Conservation (phyloP, 23 red algal species). For the Gracilaria gracilis region DNA sequence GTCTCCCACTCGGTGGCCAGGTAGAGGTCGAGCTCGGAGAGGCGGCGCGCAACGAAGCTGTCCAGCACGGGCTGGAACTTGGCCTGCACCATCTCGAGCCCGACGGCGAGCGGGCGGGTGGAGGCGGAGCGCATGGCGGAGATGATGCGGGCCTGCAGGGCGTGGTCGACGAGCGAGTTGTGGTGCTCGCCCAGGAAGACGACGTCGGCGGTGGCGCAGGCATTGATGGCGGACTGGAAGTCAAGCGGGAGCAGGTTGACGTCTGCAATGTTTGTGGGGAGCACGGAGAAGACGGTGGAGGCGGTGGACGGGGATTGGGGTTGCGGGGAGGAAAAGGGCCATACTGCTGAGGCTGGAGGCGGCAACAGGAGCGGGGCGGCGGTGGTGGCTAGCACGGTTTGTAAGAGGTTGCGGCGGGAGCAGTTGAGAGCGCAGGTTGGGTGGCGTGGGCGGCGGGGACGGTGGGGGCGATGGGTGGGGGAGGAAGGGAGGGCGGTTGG, state of each 20-base stretch:
- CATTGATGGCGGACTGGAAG: constrained; percentile 25
- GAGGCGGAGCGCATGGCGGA: constrained; percentile 7
- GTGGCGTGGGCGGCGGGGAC: not conserved
- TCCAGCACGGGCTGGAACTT: constrained; percentile 66
- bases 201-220: constrained; percentile 25
- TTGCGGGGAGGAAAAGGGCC: not conserved
- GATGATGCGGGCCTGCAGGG: constrained; percentile 56
- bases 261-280: constrained; percentile 40
- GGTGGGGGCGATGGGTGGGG: not conserved
- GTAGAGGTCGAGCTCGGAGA: constrained; percentile 80
- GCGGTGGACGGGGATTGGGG: not conserved
- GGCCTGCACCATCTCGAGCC: constrained; percentile 70
- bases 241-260: constrained; percentile 61
- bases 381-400: not conserved
- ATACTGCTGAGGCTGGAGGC: not conserved
- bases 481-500: not conserved
- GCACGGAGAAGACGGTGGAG: constrained; percentile 50
- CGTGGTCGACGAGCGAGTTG: constrained; percentile 59
- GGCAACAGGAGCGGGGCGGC: not conserved
- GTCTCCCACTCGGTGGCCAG: constrained; percentile 73
- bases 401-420: not conserved
- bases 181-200: constrained; percentile 81
- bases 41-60: constrained; percentile 49
- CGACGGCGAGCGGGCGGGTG: constrained; percentile 47
- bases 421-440: not conserved